Conservation (phyloP, 345 rosid genomes). For the Odontarrhena argentea region DNA sequence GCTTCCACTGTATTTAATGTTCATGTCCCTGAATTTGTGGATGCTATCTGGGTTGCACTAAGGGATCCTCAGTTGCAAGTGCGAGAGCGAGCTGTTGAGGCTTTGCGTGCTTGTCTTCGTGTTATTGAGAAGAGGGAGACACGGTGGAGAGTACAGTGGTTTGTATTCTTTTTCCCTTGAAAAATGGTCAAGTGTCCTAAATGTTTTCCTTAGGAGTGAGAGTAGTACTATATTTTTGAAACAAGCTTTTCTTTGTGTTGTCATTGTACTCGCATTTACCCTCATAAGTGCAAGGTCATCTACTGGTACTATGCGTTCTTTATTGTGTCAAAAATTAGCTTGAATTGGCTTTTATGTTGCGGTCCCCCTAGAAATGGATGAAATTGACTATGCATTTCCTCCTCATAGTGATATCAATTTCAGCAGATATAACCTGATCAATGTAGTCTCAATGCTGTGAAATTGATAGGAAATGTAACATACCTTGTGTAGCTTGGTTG, state of each 20-base stretch:
- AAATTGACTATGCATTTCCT: not conserved
- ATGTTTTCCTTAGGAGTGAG: constrained; percentile 12
- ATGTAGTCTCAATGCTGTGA: constrained; percentile 1
- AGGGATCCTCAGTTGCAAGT: constrained; percentile 90
- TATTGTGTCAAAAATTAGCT: not conserved
- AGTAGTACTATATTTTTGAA: constrained; percentile 15
- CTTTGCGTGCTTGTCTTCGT: constrained; percentile 97
- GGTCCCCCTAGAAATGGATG: not conserved
- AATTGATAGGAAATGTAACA: constrained; percentile 20
- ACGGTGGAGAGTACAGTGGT: constrained; percentile 99
- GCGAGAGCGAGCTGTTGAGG: constrained; percentile 95
- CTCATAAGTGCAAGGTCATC: constrained; percentile 14
- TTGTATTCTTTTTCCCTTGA: constrained; percentile 41
- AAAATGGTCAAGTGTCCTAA: constrained; percentile 16
- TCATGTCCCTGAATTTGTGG: constrained; percentile 94
- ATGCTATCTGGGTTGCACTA: constrained; percentile 97
- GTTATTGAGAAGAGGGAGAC: constrained; percentile 99
- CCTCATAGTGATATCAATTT: constrained; percentile 5
- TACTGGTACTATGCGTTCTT: not conserved
- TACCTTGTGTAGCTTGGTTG: constrained; percentile 17
- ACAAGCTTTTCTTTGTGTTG: not conserved
- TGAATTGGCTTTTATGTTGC: not conserved
- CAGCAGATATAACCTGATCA: constrained; percentile 10
- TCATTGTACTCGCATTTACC: constrained; percentile 20
- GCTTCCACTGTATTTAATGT: constrained; percentile 98